phyloP scores from a whole-genome alignment of 2,329 filamentous ascomycete genomes.

The Phoma herbarum region DNA sequence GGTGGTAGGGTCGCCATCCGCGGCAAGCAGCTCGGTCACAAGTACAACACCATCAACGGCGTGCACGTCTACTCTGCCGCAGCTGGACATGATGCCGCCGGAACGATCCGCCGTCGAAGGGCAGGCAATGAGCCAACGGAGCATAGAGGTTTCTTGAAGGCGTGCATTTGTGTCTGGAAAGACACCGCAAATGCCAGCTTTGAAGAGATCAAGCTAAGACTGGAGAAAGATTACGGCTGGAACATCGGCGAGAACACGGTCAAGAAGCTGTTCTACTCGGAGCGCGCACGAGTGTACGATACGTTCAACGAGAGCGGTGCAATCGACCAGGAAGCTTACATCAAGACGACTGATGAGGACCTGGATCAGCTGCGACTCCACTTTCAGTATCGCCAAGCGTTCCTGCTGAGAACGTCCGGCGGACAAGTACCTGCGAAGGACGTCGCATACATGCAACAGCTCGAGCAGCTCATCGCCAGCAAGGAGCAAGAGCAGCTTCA shows the following conservation, averaged over 20 bases:
- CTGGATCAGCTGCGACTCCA: background rate
- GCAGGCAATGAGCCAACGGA: background rate
- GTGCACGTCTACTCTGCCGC: background rate
- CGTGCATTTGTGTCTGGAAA: constrained; percentile 29
- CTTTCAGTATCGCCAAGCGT: background rate
- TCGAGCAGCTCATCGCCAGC: background rate
- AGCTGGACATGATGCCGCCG: background rate
- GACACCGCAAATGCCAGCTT: constrained; percentile 21
- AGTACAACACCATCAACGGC: constrained; percentile 11
- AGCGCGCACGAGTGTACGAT: constrained; percentile 21
- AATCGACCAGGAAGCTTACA: background rate
- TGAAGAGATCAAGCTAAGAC: constrained; percentile 23
- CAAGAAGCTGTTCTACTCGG: constrained; percentile 24
- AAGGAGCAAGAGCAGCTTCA: background rate
- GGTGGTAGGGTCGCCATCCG: constrained; percentile 18
- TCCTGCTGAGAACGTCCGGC: background rate
- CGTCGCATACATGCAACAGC: background rate
- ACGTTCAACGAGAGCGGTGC: background rate
- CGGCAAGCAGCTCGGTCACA: constrained; percentile 15
- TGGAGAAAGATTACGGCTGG: constrained; percentile 23
- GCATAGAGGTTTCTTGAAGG: constrained; percentile 18
- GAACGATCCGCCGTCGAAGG: background rate
- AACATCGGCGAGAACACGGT: constrained; percentile 24
- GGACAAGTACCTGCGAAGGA: background rate
- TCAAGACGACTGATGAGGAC: background rate